Conservation (phyloP, 225 moss, liverwort and hornwort genomes). For the Anthoceros angustus region DNA sequence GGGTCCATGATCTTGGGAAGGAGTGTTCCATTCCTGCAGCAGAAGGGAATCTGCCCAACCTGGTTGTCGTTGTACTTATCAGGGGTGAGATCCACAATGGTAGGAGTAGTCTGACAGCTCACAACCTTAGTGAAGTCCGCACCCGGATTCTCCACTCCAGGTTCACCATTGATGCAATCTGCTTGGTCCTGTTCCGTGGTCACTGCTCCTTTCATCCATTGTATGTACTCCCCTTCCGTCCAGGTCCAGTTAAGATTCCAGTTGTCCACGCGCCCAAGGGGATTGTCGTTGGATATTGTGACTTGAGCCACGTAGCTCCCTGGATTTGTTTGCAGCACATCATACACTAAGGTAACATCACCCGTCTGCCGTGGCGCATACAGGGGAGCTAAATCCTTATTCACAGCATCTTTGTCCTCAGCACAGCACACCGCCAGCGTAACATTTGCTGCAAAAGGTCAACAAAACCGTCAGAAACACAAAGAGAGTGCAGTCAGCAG, state of each 20-base stretch:
- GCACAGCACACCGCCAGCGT: neutral
- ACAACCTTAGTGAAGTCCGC: constrained; percentile 46
- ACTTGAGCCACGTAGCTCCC: neutral
- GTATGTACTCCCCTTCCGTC: neutral
- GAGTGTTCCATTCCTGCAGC: constrained; percentile 72
- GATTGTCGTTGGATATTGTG: neutral
- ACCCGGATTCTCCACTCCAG: constrained; percentile 15
- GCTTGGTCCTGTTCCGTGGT: neutral
- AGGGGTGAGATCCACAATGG: constrained; percentile 44
- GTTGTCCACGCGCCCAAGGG: neutral
- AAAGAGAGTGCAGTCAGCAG: neutral
- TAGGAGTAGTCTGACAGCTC: constrained; percentile 48
- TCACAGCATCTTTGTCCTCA: neutral
- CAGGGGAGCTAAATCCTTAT: neutral
- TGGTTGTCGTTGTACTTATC: constrained; percentile 23
- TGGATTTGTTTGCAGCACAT: neutral
- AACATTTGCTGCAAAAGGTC: neutral
- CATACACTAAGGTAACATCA: neutral
- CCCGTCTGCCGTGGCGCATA: neutral
- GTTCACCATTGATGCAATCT: constrained; percentile 4
- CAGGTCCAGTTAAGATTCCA: constrained; percentile 1
- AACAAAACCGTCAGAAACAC: neutral
- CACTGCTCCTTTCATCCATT: neutral
- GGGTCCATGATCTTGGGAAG: constrained; percentile 52
- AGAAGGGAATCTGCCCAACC: constrained; percentile 37